Base-by-base conservation (phyloP, 2,329 filamentous ascomycete species). In the Dryadomyces quercivorus region DNA sequence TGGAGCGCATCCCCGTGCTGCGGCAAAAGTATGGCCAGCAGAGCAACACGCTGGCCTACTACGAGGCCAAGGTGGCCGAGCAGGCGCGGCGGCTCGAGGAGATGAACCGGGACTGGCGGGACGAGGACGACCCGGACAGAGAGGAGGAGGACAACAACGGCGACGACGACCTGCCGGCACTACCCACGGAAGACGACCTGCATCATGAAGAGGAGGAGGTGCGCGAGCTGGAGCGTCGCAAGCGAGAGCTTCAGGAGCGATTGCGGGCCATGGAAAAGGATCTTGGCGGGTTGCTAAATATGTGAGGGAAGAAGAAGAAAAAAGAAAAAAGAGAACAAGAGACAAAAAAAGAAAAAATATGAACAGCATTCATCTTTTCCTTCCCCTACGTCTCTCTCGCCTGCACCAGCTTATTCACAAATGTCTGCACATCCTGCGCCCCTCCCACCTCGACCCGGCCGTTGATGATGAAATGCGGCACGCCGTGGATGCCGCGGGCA, bases 41-140 rank as follows among this genome's bases (percentile, higher is more conserved):
- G 56, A 76, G 76, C 36, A 81, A 81, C 50, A 95, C 90, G 21
- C 75, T 93, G 63, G 80, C 78, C 12, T 86, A 88, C 61, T 90
- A 95, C 63, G 91, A 97, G 70, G 76, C 77, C 13, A 83, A 84
- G 54, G 88, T 97, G 1, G 79, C 82, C 8, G 82, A 86, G 63
- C 92, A 95, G 70, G 76, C 81, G 12, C 78, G 81, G 56, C 81
- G 89, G 62, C 67, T 97, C 58, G 82, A 85, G 56, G 77, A 76
- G 55, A 83, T 92, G 76, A 90, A 90, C 61, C 76, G 78, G 57
- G 78, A 82, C 34, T 75, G 75, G 61, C 76, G 75, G 63, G 74
- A 74, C 16, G 77, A 75, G 2, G 72, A 75, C 2, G 66, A 70
- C n/a, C 38, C 50, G 6, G 70, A 72, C 1, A 75, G 75, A 50